Base-by-base conservation (phyloP, 208 protist genomes). In the Leptomonas pyrrhocoris region DNA sequence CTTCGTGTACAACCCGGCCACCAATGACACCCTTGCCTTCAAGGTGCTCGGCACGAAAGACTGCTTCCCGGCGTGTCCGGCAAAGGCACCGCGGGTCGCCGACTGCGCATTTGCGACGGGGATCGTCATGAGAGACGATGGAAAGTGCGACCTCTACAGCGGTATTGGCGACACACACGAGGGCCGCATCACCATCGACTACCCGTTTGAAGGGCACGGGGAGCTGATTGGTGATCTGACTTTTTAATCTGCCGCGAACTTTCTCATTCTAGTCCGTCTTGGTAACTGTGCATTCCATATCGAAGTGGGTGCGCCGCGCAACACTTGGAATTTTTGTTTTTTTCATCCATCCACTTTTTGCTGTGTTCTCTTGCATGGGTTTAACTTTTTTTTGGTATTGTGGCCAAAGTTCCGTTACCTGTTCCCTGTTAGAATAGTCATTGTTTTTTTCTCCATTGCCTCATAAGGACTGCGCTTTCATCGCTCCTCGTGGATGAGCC, bases 131-230 rank as follows among this genome's bases (percentile, higher is more conserved):
- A 79, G 83, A n/a, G 67, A 79, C 9, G 85, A 90, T 58, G 85
- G 81, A 21, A 82, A 81, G 73, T 87, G 81, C 42, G 82, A 90
- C 58, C 53, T 90, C 30, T 90, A 90, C 77, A 87, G 81, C 56
- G 81, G 85, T 13, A 30, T 90, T n/a, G 85, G 85, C 21, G 85
- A 90, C 51, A 79, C 81, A 4, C 61, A 74, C 57, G 76, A 86
- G 63, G 85, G 85, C 11, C 85, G 85, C 49, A 85, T 90, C 63
- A 84, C 79, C 23, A 90, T 90, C 23, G 75, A 90, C 68, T 90
- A 90, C 70, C 85, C 81, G 7, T 89, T 89, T 48, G 84, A 89
- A 57, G 81, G 84, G 23, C 73, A 83, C 58, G 84, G 84, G 23
- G 68, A 73, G 18, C 56, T 89, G 36, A 71, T 84, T 19, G 75